These are phyloP conservation scores for Melampsora allii-populina DNA, from an alignment of 1,284 basidiomycete genomes.

Conservation along the genomic window DNA sequence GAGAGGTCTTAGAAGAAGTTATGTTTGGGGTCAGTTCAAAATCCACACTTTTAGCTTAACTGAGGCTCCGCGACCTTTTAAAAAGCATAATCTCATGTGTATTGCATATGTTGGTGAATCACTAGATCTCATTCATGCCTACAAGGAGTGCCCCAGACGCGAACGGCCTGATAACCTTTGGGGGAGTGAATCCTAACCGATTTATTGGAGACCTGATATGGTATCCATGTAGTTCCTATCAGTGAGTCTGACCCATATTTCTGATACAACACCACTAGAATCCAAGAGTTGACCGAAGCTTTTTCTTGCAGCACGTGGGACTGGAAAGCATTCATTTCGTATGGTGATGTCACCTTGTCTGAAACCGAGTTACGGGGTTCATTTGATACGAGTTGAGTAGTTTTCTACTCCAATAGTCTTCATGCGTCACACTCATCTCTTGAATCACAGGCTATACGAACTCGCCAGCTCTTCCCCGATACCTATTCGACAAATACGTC, in stretches of 20 bases:
- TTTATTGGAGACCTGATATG: slow-evolving; percentile 30
- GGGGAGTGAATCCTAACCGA: slow-evolving; percentile 31
- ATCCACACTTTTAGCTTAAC: not conserved
- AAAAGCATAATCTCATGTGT: not conserved
- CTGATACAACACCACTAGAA: not conserved
- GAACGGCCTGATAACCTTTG: slow-evolving; percentile 42
- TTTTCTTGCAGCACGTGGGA: slow-evolving; percentile 37
- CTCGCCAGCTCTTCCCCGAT: slow-evolving; percentile 24
- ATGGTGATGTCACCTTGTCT: slow-evolving; percentile 34
- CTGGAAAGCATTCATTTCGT: slow-evolving; percentile 34
- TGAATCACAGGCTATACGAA: slow-evolving; percentile 35
- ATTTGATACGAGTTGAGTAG: slow-evolving; percentile 40
- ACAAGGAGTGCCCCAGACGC: slow-evolving; percentile 28
- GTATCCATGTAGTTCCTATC: slow-evolving; percentile 42
- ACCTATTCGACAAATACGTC: slow-evolving; percentile 43
- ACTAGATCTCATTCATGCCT: slow-evolving; percentile 40
- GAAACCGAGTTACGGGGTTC: slow-evolving; percentile 12
- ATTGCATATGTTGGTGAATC: slow-evolving; percentile 1
- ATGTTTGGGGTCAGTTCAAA: slow-evolving; percentile 33
- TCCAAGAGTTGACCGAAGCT: not conserved
- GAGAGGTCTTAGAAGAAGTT: slow-evolving; percentile 35
- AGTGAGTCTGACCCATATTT: slow-evolving; percentile 8
- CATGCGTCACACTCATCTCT: not conserved
- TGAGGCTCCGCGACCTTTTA: not conserved
- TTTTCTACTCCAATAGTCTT: not conserved